Conservation (phyloP, 1,139 yeast genomes). For the Saccharomycopsis crataegensis region DNA sequence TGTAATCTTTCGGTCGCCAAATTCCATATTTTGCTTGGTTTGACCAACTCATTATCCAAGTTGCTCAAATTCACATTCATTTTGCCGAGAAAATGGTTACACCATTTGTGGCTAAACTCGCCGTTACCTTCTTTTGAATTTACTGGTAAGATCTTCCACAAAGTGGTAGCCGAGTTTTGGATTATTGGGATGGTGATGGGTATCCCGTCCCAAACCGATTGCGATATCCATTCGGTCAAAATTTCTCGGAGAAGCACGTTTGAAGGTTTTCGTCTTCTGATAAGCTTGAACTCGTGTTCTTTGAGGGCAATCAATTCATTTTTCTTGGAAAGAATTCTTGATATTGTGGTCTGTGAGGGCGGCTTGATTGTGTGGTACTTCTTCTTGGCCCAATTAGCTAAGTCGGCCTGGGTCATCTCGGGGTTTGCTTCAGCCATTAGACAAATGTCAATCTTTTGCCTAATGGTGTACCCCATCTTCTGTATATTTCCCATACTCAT, state of each 20-base stretch:
- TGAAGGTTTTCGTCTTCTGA: conserved; percentile 47
- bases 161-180: conserved; percentile 56
- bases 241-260: conserved; percentile 52
- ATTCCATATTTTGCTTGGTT: conserved; percentile 53
- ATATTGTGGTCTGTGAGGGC: conserved; percentile 64
- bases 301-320: conserved; percentile 52
- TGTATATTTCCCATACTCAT: conserved; percentile 13
- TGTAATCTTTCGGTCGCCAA: conserved; percentile 44
- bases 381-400: conserved; percentile 57
- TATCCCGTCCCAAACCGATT: conserved; percentile 58
- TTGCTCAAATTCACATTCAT: conserved; percentile 47
- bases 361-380: conserved; percentile 44
- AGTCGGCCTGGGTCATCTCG: conserved; percentile 59
- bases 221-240: conserved; percentile 61
- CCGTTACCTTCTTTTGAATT: conserved; percentile 56
- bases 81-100: conserved; percentile 48
- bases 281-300: conserved; percentile 48
- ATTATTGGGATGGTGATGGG: conserved; percentile 60
- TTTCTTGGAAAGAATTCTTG: conserved; percentile 51
- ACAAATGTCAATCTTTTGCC: conserved; percentile 61
- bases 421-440: conserved; percentile 61
- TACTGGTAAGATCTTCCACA: conserved; percentile 54
- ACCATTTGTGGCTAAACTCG: conserved; percentile 59
- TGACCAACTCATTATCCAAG: conserved; percentile 36
- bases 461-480: conserved; percentile 49